Percentiles rank a stretch among this genome's conserved stretches.
phyloP scores from a whole-genome alignment of 768 basidiomycete species.

The Suillus variegatus region DNA sequence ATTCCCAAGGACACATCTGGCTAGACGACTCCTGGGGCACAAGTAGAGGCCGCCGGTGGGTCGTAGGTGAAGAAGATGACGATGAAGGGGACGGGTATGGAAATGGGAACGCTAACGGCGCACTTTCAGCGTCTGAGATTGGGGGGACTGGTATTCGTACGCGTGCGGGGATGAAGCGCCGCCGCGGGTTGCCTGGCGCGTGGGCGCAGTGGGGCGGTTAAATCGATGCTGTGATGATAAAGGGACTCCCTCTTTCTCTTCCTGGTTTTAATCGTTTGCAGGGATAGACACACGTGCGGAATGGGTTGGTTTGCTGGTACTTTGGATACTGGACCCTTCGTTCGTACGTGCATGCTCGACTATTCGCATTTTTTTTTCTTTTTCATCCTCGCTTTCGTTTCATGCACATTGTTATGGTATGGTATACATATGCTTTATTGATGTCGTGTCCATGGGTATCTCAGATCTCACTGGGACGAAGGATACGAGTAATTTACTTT shows the following conservation, averaged over 20 bases:
- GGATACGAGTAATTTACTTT: neutral
- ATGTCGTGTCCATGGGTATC: neutral
- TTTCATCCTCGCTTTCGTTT: neutral
- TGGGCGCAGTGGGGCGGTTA: conserved; percentile 31
- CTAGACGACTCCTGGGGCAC: conserved; percentile 23
- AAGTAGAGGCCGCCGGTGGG: conserved; percentile 25
- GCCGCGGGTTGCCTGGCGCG: conserved; percentile 34
- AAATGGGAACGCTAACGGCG: conserved; percentile 6
- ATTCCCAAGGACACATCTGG: conserved; percentile 17
- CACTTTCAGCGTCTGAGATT: conserved; percentile 22
- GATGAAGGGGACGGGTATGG: conserved; percentile 30
- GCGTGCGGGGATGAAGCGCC: conserved; percentile 27
- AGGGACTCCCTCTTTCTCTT: neutral
- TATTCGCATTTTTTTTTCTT: neutral
- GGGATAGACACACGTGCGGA: neutral
- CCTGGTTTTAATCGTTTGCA: neutral
- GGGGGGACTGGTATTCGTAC: conserved; percentile 14
- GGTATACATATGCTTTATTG: neutral
- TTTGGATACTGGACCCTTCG: neutral
- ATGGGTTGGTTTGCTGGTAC: neutral
- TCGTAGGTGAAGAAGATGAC: conserved; percentile 27
- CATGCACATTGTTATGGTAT: conserved; percentile 1
- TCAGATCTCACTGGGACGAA: neutral
- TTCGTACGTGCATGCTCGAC: neutral
- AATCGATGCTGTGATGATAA: neutral